Evolutionary conservation across 1,139 yeast species (phyloP).

Genomic region (Entelexis paramagnoliae): DNA sequence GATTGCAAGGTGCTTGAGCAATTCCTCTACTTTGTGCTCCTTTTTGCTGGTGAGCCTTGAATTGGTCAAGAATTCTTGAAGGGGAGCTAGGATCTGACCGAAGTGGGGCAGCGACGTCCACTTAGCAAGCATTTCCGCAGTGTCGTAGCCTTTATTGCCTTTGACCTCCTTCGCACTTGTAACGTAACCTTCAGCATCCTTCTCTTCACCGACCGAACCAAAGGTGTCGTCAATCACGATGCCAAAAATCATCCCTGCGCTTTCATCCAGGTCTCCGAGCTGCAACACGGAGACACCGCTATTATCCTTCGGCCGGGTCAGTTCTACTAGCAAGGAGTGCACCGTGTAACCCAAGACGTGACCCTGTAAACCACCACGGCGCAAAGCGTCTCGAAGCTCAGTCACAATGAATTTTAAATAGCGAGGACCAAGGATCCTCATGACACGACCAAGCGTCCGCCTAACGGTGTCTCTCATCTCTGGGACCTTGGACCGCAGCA

Average conservation of each 20-base stretch:
- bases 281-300: conserved; percentile 29
- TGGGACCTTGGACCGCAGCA: conserved; percentile 74
- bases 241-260: conserved; percentile 51
- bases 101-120: conserved; percentile 55
- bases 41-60: conserved; percentile 59
- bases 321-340: conserved; percentile 55
- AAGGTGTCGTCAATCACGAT: conserved; percentile 86
- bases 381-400: conserved; percentile 68
- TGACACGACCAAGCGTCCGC: conserved; percentile 58
- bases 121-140: conserved; percentile 66
- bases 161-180: conserved; percentile 86
- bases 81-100: conserved; percentile 55
- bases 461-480: conserved; percentile 83
- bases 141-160: conserved; percentile 77
- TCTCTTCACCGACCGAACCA: conserved; percentile 89
- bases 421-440: conserved; percentile 55
- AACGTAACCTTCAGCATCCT: conserved; percentile 85
- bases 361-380: conserved; percentile 75
- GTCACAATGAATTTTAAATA: conserved; percentile 65
- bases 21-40: conserved; percentile 68
- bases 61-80: conserved; percentile 48
- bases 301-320: conserved; percentile 31
- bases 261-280: conserved; percentile 70
- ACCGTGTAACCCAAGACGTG: conserved; percentile 87
- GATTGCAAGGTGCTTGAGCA: conserved; percentile 60